Evolutionary conservation across 805 yeast species (phyloP).

Genomic region (Lipomyces sp.): DNA sequence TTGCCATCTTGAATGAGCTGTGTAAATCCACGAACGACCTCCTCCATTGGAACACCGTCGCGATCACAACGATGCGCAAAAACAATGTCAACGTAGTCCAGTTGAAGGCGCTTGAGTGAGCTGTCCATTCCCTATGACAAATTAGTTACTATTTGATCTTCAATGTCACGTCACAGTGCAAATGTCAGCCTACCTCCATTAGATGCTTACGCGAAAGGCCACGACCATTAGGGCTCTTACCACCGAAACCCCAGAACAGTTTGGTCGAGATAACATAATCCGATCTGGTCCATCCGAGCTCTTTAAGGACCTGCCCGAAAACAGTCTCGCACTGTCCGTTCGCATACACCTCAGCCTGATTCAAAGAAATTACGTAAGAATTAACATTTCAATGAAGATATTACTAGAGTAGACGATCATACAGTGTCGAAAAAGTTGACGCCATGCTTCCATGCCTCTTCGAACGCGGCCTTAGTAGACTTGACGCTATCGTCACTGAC

Average conservation of each 20-base stretch:
- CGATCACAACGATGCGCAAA: conserved; percentile 38
- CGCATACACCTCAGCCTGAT: conserved; percentile 33
- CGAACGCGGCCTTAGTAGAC: conserved; percentile 33
- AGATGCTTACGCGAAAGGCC: conserved; percentile 38
- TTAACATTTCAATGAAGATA: not conserved
- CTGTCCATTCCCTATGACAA: conserved; percentile 31
- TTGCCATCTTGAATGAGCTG: conserved; percentile 36
- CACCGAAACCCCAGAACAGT: conserved; percentile 36
- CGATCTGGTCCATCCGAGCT: conserved; percentile 35
- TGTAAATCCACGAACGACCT: conserved; percentile 37
- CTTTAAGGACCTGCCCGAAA: conserved; percentile 35
- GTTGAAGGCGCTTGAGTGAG: conserved; percentile 35
- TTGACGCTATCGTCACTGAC: conserved; percentile 33
- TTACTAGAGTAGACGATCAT: not conserved
- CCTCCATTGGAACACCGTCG: conserved; percentile 32
- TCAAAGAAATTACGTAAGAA: not conserved
- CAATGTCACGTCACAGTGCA: too few relatives aligned
- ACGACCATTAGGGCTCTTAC: conserved; percentile 32
- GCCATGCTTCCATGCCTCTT: conserved; percentile 36
- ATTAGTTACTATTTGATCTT: not conserved
- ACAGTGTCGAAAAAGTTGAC: conserved; percentile 39
- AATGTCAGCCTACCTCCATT: conserved; percentile 25
- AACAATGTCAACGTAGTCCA: conserved; percentile 36
- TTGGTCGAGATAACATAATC: conserved; percentile 38
- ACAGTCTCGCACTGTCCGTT: conserved; percentile 35